phyloP scores from a whole-genome alignment of 192 early-diverging fungal genomes.

The Chytriomyces sp. region DNA sequence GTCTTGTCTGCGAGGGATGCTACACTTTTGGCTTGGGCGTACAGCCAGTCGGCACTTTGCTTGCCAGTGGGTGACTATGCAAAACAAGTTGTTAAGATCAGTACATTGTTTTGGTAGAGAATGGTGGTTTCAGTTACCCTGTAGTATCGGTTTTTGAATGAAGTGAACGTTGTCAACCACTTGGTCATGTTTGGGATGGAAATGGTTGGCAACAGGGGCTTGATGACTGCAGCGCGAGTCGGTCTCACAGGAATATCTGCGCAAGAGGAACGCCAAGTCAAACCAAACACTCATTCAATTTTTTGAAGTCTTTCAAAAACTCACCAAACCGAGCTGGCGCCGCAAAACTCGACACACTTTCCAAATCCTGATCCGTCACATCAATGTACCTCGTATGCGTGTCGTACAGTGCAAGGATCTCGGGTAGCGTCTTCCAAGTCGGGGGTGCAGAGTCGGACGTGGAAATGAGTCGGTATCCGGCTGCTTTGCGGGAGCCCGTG shows the following conservation, averaged over 20 bases:
- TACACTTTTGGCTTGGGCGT: constrained; percentile 36
- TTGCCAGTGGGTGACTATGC: constrained; percentile 30
- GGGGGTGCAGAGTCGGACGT: constrained; percentile 12
- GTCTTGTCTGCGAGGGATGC: constrained; percentile 33
- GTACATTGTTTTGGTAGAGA: background rate
- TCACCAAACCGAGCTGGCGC: constrained; percentile 10
- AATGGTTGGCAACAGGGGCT: constrained; percentile 63
- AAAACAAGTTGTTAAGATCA: too few relatives aligned
- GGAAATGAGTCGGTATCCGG: constrained; percentile 43
- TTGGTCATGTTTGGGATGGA: constrained; percentile 70
- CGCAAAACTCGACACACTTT: constrained; percentile 15
- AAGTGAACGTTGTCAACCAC: constrained; percentile 76
- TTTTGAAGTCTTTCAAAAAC: background rate
- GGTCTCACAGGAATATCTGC: constrained; percentile 57
- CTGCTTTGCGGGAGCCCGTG: too few relatives aligned
- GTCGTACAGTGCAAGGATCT: constrained; percentile 73
- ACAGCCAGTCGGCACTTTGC: constrained; percentile 49
- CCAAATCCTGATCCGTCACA: constrained; percentile 75
- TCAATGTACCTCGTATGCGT: constrained; percentile 81
- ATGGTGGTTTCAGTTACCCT: constrained; percentile 51
- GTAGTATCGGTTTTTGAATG: constrained; percentile 91
- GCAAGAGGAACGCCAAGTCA: background rate
- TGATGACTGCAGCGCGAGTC: constrained; percentile 64
- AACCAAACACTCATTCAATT: constrained; percentile 38
- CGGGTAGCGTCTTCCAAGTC: constrained; percentile 30